A percentile compares a stretch with the other conserved stretches of the same genome.
Conservation (phyloP, 495 filamentous ascomycete species). For the Hyaloscypha finlandica region DNA sequence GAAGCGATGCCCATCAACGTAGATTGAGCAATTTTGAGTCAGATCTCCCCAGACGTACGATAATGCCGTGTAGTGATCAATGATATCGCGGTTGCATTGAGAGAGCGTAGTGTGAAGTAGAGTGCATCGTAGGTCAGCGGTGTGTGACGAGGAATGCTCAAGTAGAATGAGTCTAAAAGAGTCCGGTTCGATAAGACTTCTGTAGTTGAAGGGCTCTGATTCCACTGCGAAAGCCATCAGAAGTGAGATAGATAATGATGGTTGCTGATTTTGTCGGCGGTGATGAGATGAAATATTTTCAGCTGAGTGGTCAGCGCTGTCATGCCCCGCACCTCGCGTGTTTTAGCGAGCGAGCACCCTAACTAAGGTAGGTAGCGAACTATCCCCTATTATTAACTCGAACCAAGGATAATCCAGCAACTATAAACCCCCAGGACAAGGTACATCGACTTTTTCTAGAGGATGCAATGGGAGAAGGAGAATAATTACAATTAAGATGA, state of each 20-base stretch:
- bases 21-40: constrained; percentile 4
- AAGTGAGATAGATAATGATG: too few species aligned
- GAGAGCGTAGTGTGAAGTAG: constrained; percentile 30
- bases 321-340: background rate
- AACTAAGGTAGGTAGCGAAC: background rate
- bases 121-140: constrained; percentile 21
- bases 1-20: constrained; percentile 5
- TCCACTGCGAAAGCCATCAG: background rate
- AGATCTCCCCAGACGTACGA: constrained; percentile 37
- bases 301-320: background rate
- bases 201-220: constrained; percentile 5
- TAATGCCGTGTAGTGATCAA: constrained; percentile 33
- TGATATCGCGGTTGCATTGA: constrained; percentile 25
- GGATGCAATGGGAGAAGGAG: too few species aligned
- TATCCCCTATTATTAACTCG: background rate
- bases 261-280: too few species aligned
- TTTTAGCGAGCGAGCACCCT: background rate
- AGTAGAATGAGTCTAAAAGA: constrained; percentile 25
- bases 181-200: constrained; percentile 11
- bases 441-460: too few species aligned
- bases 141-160: constrained; percentile 14
- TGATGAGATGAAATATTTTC: background rate
- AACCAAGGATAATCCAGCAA: background rate
- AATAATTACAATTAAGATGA: too few species aligned
- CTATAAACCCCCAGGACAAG: too few species aligned